Percentiles rank a stretch among this genome's conserved stretches.
phyloP scores from a whole-genome alignment of 257 asterid genomes.

The Nicotiana tabacum region DNA sequence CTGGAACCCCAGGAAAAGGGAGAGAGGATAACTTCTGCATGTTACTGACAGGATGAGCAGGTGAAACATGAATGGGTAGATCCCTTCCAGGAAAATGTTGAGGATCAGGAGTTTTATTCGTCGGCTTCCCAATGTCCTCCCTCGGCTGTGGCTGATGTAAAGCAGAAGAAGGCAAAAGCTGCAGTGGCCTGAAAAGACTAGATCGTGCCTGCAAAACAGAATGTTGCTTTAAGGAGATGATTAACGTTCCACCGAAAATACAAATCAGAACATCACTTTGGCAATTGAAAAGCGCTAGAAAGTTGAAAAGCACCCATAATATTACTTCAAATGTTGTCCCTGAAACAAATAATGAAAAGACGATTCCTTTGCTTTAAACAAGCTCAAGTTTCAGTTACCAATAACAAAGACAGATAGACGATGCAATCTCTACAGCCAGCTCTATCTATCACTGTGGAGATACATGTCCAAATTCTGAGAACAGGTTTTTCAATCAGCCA shows the following conservation, averaged over 20 bases:
- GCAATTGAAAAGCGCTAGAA: not conserved
- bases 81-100: conserved; percentile 15
- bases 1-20: conserved; percentile 12
- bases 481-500: not conserved
- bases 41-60: conserved; percentile 1
- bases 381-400: not conserved
- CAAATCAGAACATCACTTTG: not conserved
- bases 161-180: conserved; percentile 4
- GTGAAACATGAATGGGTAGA: not conserved
- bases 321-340: not conserved
- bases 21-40: conserved; percentile 12
- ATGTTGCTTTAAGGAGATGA: not conserved
- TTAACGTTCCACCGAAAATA: not conserved
- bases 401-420: not conserved
- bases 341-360: not conserved
- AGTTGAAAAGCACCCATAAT: not conserved
- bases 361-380: not conserved
- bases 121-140: conserved; percentile 12
- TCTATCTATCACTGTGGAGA: not conserved
- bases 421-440: not conserved
- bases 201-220: conserved; percentile 10
- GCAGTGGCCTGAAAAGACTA: conserved; percentile 2
- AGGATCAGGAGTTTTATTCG: conserved; percentile 10
- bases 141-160: conserved; percentile 11
- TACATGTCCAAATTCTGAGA: not conserved